Conservation (phyloP, 148 eudicot genomes). For the Mesembryanthemum crystallinum region DNA sequence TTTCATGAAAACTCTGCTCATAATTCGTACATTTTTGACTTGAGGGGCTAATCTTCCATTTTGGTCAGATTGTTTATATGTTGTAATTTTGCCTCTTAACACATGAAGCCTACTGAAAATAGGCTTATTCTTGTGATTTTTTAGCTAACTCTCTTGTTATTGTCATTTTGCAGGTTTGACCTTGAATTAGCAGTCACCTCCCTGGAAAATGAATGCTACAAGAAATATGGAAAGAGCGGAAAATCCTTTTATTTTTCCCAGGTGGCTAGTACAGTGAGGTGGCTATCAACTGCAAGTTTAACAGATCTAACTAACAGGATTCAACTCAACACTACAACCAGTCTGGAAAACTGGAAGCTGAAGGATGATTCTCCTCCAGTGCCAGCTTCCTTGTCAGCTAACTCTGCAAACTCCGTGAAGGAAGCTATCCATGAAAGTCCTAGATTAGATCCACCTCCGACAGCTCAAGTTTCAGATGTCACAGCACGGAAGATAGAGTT, state of each 20-base stretch:
- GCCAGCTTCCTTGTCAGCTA: slow-evolving; percentile 30
- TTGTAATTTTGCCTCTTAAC: no score
- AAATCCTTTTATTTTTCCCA: slow-evolving; percentile 83
- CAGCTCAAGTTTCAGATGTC: slow-evolving; percentile 19
- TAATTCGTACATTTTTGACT: neutral
- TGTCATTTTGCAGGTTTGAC: slow-evolving; percentile 51
- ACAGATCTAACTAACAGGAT: slow-evolving; percentile 44
- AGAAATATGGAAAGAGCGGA: slow-evolving; percentile 65
- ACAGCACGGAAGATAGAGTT: slow-evolving; percentile 28
- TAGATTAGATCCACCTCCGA: slow-evolving; percentile 27
- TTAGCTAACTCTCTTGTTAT: neutral
- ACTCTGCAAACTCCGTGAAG: slow-evolving; percentile 21
- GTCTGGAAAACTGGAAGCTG: slow-evolving; percentile 19
- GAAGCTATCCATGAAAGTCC: slow-evolving; percentile 19
- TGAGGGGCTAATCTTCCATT: neutral
- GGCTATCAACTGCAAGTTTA: slow-evolving; percentile 63
- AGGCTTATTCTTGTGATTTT: neutral
- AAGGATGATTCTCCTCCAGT: slow-evolving; percentile 22
- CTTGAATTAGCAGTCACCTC: slow-evolving; percentile 44
- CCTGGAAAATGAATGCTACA: slow-evolving; percentile 76
- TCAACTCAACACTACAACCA: slow-evolving; percentile 14
- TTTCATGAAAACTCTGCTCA: neutral
- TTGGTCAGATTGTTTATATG: neutral
- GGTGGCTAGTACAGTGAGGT: slow-evolving; percentile 83
- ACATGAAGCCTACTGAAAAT: neutral